Evolutionary conservation across 352 stramenopile species (phyloP), one percentile per base, ranked within the genome.

Genomic region (Phytophthora macrochlamydospora): DNA sequence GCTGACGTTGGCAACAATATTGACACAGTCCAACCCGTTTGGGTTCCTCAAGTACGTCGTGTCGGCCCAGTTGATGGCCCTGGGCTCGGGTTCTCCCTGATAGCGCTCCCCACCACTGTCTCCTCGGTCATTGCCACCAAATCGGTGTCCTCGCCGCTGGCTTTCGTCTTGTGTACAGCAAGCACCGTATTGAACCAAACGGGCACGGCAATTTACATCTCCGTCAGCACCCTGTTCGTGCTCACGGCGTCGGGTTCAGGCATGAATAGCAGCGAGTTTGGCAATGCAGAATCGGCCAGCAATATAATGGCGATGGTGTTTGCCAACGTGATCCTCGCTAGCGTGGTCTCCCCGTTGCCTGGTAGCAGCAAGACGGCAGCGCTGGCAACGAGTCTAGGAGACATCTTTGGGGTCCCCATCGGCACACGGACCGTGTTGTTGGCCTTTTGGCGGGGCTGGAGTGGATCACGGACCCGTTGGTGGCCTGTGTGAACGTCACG

Each of bases 141-240:
- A 7, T 73, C 83, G 35, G 76, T 90, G 1, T 92, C 83, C 1
- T 78, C 83, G 58, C 75, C 73, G 46, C 60, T 92, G 13, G 79
- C 79, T 0, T 83, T 88, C 55, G 71, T 90, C 51, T 69, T 92
- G 29, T 88, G 81, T 51, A 72, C 75, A 2, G 42, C 70, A 8
- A 75, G 83, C 18, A 57, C 68, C 0, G 71, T 78, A 14, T 59
- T 92, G 28, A 90, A 89, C 71, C 86, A 90, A 71, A 83, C 72
- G n/a, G 83, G 83, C 40, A 85, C 70, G 7, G 83, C 79, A 5
- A 24, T 87, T 35, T 90, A 89, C 35, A 46, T 90, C 13, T 83
- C 83, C 0, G 64, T 82, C 5, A 73, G 63, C 35, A 78, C 68
- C 1, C 51, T 87, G 6, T 92, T 85, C 59, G 64, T 88, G 24